These are phyloP conservation scores for Nakaseomyces bracarensis DNA, from an alignment of 1,139 yeast genomes.

Conservation along the genomic window DNA sequence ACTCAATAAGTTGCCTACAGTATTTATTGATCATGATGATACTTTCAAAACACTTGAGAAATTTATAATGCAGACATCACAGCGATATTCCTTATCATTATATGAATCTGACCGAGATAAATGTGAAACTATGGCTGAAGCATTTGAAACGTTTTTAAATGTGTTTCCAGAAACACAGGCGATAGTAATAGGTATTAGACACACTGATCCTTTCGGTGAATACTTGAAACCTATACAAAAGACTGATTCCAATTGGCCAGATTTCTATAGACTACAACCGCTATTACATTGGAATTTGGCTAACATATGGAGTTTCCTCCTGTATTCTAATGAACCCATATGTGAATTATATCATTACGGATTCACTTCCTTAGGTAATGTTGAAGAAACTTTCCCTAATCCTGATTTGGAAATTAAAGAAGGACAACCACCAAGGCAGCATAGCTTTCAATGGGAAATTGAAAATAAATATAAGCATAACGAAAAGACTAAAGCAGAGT, in stretches of 20 bases:
- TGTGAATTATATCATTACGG: constrained; percentile 30
- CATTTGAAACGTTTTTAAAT: constrained; percentile 23
- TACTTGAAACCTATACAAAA: constrained; percentile 24
- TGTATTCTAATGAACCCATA: constrained; percentile 30
- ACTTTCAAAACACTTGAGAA: constrained; percentile 25
- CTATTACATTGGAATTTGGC: constrained; percentile 30
- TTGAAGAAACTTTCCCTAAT: constrained; percentile 27
- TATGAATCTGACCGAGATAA: constrained; percentile 20
- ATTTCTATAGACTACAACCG: constrained; percentile 31
- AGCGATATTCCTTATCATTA: constrained; percentile 25
- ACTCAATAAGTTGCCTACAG: constrained; percentile 23
- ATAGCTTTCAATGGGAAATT: constrained; percentile 26
- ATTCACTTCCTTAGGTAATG: constrained; percentile 30
- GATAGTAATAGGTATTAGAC: constrained; percentile 30
- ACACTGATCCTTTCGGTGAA: constrained; percentile 31
- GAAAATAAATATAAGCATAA: constrained; percentile 14
- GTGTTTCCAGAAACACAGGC: constrained; percentile 25
- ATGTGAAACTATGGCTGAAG: constrained; percentile 24
- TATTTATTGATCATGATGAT: constrained; percentile 27
- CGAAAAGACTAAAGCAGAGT: constrained; percentile 1
- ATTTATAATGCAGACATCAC: constrained; percentile 22
- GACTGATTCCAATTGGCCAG: constrained; percentile 32
- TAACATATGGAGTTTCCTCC: constrained; percentile 30
- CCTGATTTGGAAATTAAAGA: constrained; percentile 18
- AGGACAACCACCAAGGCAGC: constrained; percentile 6